phyloP scores from a whole-genome alignment of 208 protist genomes.

The Trichomonas tenax region DNA sequence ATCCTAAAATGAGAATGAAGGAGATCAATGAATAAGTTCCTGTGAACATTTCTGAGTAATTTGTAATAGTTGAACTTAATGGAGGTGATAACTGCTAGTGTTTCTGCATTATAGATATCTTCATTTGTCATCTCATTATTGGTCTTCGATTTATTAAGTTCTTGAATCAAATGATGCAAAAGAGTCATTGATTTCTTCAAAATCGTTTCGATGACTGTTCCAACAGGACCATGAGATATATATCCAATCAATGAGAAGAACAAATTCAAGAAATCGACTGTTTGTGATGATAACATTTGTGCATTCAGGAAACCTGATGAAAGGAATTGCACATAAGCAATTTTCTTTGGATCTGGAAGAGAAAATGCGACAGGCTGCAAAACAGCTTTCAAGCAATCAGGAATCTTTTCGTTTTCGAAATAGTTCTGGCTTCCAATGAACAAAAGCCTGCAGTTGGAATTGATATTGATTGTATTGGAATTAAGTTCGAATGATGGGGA shows the following conservation, averaged over 20 bases:
- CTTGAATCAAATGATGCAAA: background rate
- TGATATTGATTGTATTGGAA: background rate
- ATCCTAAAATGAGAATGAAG: background rate
- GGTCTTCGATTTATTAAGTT: background rate
- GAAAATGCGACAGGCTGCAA: background rate
- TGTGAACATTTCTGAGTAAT: background rate
- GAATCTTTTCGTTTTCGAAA: background rate
- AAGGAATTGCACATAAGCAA: background rate
- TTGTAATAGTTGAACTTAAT: background rate
- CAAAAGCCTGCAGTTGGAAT: background rate
- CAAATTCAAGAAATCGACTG: background rate
- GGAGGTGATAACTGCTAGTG: background rate
- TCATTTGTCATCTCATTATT: background rate
- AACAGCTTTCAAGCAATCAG: background rate
- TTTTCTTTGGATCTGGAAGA: background rate
- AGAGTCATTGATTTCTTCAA: background rate
- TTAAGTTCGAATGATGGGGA: background rate
- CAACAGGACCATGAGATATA: background rate
- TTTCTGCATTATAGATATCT: background rate
- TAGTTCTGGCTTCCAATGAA: background rate
- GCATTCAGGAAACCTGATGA: background rate
- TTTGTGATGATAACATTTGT: background rate
- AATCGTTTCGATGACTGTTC: background rate
- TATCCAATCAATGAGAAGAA: background rate
- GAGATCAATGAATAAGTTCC: background rate